Evolutionary conservation across 805 yeast genomes (phyloP).

Genomic region (Candida sakaeoensis): DNA sequence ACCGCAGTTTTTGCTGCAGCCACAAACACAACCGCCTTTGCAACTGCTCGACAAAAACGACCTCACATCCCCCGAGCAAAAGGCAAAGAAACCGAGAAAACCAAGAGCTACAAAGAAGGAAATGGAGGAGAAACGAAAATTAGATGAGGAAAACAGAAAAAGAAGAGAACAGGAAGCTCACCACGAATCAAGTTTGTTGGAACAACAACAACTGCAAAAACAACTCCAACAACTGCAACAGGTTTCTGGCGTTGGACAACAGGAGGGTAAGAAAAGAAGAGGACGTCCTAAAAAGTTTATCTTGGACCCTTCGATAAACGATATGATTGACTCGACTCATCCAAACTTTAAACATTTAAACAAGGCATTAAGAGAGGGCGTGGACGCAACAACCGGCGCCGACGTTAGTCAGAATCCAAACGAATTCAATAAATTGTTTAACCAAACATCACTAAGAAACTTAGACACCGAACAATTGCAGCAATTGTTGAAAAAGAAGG

Average conservation of each 20-base stretch:
- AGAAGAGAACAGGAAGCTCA: slow-evolving; percentile 12
- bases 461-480: slow-evolving; percentile 31
- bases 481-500: slow-evolving; percentile 35
- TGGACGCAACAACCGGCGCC: background rate
- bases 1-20: slow-evolving; percentile 10
- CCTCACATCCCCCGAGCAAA: slow-evolving; percentile 7
- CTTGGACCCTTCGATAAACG: slow-evolving; percentile 39
- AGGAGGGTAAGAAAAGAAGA: slow-evolving; percentile 30
- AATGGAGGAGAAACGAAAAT: slow-evolving; percentile 9
- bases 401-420: slow-evolving; percentile 4
- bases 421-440: slow-evolving; percentile 17
- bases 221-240: slow-evolving; percentile 7
- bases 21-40: slow-evolving; percentile 11
- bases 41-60: slow-evolving; percentile 7
- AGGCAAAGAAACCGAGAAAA: slow-evolving; percentile 10
- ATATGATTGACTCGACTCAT: slow-evolving; percentile 38
- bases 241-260: slow-evolving; percentile 7
- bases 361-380: slow-evolving; percentile 16
- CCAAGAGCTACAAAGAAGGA: slow-evolving; percentile 12
- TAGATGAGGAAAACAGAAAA: slow-evolving; percentile 15
- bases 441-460: slow-evolving; percentile 26
- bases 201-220: slow-evolving; percentile 15
- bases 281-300: slow-evolving; percentile 42
- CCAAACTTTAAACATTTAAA: slow-evolving; percentile 40
- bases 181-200: slow-evolving; percentile 3